Evolutionary conservation across 1,284 basidiomycete species (phyloP), one percentile per base, ranked within the genome.

Genomic region (Trametes sp.): DNA sequence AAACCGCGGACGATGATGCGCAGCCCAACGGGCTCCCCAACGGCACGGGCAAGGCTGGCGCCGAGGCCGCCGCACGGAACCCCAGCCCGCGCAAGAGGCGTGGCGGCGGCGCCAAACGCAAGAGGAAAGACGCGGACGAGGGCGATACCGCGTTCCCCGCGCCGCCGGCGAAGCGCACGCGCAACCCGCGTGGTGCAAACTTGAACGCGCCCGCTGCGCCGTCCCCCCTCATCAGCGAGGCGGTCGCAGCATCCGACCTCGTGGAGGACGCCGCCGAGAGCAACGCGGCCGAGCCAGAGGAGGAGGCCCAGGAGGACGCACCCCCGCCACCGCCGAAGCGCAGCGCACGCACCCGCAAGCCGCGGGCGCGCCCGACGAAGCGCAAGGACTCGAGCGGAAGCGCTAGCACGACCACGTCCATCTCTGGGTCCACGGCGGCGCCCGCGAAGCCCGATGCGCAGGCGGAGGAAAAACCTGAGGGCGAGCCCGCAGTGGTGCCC

Each of bases 151-250:
- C 85, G 9, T 90, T 89, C 71, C 88, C 87, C 7, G 51, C 54
- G 29, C 89, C 90, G 65, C 89, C 89, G n/a, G 84, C 87, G 8
- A 90, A 89, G 74, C 83, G 88, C 35, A 81, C 86, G 19, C 81
- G 88, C 28, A 79, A 81, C 58, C 80, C 83, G 13, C 76, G 85
- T 51, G 81, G 78, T 21, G 67, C 66, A 9, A 69, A 64, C 16
- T 61, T 67, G 51, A 67, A 70, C 4, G 58, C 62, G 2, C 61
- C 65, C 1, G 69, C 67, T 23, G 69, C 70, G 13, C 66, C 66
- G 11, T 74, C 74, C n/a, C 73, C 73, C 3, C 69, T 74, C 9
- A 70, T 71, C 38, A 70, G 68, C 38, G 69, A 68, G 13, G 69
- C 70, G 2, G 68, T 72, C 6, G 70, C 58, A 2, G 69, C 72